Percentiles rank a stretch among this genome's conserved stretches.
phyloP scores from a whole-genome alignment of 2,329 filamentous ascomycete genomes.

The Talaromyces rugulosus region DNA sequence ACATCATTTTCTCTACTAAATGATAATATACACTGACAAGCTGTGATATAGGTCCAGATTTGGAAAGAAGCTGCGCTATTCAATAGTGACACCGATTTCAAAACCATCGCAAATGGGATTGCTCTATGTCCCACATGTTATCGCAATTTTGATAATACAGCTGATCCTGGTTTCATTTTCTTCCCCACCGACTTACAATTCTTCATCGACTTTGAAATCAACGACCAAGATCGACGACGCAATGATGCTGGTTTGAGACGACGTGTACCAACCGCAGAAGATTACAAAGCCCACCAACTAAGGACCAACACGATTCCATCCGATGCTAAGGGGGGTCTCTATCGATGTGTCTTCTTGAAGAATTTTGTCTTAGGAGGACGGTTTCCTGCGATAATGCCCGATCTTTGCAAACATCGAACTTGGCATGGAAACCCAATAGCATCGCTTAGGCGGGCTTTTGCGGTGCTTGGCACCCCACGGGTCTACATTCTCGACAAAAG shows the following conservation, averaged over 20 bases:
- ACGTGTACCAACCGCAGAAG: neutral
- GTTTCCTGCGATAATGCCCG: neutral
- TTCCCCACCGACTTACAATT: slow-evolving; percentile 14
- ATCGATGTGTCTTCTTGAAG: neutral
- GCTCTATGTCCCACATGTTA: slow-evolving; percentile 16
- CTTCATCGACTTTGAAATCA: slow-evolving; percentile 16
- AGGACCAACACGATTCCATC: neutral
- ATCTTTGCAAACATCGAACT: too few species aligned
- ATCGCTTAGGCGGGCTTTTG: neutral
- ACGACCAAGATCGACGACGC: slow-evolving; percentile 3
- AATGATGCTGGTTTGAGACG: neutral
- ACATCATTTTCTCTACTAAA: too few species aligned
- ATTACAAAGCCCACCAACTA: neutral
- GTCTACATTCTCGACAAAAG: too few species aligned
- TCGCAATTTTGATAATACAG: slow-evolving; percentile 10
- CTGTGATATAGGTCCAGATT: too few species aligned
- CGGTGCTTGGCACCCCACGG: neutral
- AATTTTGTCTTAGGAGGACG: neutral
- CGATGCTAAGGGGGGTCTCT: neutral
- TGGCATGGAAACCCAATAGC: slow-evolving; percentile 2
- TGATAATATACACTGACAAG: too few species aligned
- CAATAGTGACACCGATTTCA: too few species aligned
- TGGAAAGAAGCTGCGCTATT: too few species aligned
- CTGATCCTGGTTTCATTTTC: slow-evolving; percentile 13
- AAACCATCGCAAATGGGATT: slow-evolving; percentile 10